These are phyloP conservation scores for Lepidopterella palustris DNA, from an alignment of 495 filamentous ascomycete species.

Conservation along the genomic window DNA sequence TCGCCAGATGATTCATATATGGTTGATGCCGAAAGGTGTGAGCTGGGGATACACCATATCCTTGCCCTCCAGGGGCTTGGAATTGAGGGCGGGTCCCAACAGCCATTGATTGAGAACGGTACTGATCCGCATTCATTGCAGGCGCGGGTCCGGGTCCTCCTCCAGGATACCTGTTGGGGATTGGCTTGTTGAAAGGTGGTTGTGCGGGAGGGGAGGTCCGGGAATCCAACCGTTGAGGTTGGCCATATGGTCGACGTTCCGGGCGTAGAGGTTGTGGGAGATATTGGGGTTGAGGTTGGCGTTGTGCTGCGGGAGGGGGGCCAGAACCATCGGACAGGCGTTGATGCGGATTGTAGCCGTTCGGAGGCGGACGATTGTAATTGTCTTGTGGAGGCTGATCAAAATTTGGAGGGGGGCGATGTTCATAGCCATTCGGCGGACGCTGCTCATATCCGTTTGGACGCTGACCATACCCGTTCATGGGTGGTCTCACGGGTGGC, in stretches of 20 bases:
- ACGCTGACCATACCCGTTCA: conserved; percentile 13
- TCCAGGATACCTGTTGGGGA: conserved; percentile 49
- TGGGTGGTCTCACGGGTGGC: conserved; percentile 52
- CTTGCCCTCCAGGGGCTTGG: conserved; percentile 51
- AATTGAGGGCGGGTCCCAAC: conserved; percentile 60
- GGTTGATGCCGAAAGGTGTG: conserved; percentile 70
- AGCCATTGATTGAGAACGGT: conserved; percentile 88
- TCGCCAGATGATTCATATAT: conserved; percentile 53
- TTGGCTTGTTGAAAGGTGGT: conserved; percentile 43
- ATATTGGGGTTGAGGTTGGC: conserved; percentile 57
- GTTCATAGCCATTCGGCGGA: conserved; percentile 19
- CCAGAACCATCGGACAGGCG: conserved; percentile 27
- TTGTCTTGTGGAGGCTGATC: conserved; percentile 39
- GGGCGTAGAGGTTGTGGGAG: conserved; percentile 56
- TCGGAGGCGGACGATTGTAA: conserved; percentile 38
- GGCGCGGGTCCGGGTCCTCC: conserved; percentile 45
- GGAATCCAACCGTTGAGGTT: conserved; percentile 64
- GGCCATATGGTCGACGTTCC: conserved; percentile 55
- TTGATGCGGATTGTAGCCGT: conserved; percentile 53
- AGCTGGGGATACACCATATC: conserved; percentile 60
- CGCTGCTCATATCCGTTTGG: conserved; percentile 25
- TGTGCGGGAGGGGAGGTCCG: conserved; percentile 54
- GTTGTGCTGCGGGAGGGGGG: conserved; percentile 34
- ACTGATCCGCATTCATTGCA: conserved; percentile 75
- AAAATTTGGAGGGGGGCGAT: conserved; percentile 33